Conservation (phyloP, 768 basidiomycete species). For the Suillus variegatus region DNA sequence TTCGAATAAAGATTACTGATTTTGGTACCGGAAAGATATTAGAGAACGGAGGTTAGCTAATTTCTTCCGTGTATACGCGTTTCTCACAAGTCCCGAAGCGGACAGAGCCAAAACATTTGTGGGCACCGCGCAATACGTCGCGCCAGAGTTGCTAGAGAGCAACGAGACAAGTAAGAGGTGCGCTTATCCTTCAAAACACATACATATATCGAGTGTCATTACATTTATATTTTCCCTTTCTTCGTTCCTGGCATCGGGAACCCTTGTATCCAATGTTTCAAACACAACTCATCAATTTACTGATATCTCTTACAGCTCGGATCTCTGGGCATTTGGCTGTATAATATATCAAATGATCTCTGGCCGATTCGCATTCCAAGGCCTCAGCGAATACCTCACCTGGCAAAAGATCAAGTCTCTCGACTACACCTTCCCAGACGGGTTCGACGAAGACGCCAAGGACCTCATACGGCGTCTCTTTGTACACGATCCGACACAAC, state of each 20-base stretch:
- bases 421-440: slow-evolving; percentile 85
- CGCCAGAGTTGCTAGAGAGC: slow-evolving; percentile 78
- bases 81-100: slow-evolving; percentile 37
- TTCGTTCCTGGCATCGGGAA: slow-evolving; percentile 1
- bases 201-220: background rate
- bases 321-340: slow-evolving; percentile 95
- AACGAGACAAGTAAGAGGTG: slow-evolving; percentile 80
- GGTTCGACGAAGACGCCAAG: slow-evolving; percentile 78
- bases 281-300: background rate
- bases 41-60: slow-evolving; percentile 51
- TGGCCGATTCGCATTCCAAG: slow-evolving; percentile 90
- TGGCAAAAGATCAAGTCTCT: slow-evolving; percentile 92
- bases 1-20: slow-evolving; percentile 93
- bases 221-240: background rate
- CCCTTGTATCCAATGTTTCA: no score
- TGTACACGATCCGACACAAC: slow-evolving; percentile 62
- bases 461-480: slow-evolving; percentile 80
- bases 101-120: slow-evolving; percentile 75
- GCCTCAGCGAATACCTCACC: slow-evolving; percentile 88
- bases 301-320: slow-evolving; percentile 57
- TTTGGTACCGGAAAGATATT: slow-evolving; percentile 90
- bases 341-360: slow-evolving; percentile 92
- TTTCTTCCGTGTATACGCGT: slow-evolving; percentile 10
- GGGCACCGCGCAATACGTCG: slow-evolving; percentile 88
- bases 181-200: slow-evolving; percentile 9